Evolutionary conservation across 2,329 filamentous ascomycete genomes (phyloP).

Genomic region (Polytolypa hystricis): DNA sequence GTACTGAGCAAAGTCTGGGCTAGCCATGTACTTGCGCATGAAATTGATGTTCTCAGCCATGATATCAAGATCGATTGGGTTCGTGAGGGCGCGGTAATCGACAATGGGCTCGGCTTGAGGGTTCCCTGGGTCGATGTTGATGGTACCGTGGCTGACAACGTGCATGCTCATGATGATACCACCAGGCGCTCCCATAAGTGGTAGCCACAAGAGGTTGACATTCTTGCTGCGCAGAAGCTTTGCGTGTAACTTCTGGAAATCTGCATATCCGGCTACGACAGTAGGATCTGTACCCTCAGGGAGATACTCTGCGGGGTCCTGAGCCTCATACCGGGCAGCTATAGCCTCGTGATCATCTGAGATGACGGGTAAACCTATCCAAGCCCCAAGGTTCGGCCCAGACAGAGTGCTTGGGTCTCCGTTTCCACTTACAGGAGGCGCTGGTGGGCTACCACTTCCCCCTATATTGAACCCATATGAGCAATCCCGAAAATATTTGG

Average conservation of each 20-base stretch:
- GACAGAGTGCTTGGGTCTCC: not conserved
- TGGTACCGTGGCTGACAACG: constrained; percentile 31
- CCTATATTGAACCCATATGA: too few species aligned
- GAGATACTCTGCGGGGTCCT: not conserved
- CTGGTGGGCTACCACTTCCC: not conserved
- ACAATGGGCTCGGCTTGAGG: constrained; percentile 25
- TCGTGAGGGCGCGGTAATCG: constrained; percentile 29
- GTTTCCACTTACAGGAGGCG: not conserved
- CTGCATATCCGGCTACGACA: not conserved
- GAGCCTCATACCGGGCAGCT: not conserved
- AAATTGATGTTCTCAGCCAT: constrained; percentile 14
- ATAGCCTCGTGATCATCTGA: not conserved
- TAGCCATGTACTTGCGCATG: constrained; percentile 10
- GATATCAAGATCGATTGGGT: constrained; percentile 29
- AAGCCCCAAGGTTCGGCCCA: not conserved
- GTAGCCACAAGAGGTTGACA: not conserved
- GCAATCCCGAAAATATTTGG: too few species aligned
- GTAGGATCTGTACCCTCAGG: not conserved
- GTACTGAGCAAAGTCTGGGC: not conserved
- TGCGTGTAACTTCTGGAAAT: not conserved
- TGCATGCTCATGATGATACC: constrained; percentile 13
- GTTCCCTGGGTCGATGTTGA: constrained; percentile 28
- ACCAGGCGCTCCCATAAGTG: not conserved
- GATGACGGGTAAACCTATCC: not conserved
- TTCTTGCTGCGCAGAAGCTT: not conserved